These are phyloP conservation scores for Tylopilus intermedius DNA, from an alignment of 768 basidiomycete genomes.

Conservation along the genomic window DNA sequence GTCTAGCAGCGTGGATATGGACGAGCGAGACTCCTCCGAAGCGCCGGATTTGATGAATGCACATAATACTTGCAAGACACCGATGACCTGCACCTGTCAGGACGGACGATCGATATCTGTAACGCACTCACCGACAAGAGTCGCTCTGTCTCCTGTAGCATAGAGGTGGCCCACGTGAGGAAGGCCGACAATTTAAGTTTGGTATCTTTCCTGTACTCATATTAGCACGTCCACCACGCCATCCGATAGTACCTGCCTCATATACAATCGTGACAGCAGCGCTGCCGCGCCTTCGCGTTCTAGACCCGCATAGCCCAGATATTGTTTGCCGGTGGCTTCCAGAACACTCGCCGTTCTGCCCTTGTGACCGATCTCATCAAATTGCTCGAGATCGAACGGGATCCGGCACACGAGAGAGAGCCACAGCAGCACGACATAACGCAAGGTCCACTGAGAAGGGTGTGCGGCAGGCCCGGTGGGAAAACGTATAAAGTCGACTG, in stretches of 20 bases:
- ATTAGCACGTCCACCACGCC: constrained; percentile 8
- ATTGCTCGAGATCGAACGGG: constrained; percentile 85
- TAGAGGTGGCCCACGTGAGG: constrained; percentile 41
- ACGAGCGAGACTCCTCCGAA: constrained; percentile 44
- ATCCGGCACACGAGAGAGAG: constrained; percentile 91
- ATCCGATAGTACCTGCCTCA: constrained; percentile 47
- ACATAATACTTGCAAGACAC: constrained; percentile 62
- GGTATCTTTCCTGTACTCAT: constrained; percentile 51
- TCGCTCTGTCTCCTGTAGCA: constrained; percentile 38
- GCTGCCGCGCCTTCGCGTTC: constrained; percentile 82
- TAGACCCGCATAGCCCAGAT: constrained; percentile 66
- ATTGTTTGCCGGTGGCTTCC: constrained; percentile 52
- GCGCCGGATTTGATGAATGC: constrained; percentile 66
- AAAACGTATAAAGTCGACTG: constrained; percentile 57
- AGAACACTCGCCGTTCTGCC: constrained; percentile 54
- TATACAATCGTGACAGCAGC: constrained; percentile 76
- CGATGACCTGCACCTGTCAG: constrained; percentile 50
- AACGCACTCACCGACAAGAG: constrained; percentile 44
- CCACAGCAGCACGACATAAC: constrained; percentile 86
- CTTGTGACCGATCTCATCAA: constrained; percentile 56
- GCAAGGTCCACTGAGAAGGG: constrained; percentile 65
- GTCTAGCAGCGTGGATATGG: constrained; percentile 41
- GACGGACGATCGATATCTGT: not conserved
- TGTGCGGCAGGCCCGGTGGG: constrained; percentile 40
- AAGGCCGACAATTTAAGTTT: constrained; percentile 47